Evolutionary conservation across 306 rosid species (phyloP).

Genomic region (Acacia confusa): DNA sequence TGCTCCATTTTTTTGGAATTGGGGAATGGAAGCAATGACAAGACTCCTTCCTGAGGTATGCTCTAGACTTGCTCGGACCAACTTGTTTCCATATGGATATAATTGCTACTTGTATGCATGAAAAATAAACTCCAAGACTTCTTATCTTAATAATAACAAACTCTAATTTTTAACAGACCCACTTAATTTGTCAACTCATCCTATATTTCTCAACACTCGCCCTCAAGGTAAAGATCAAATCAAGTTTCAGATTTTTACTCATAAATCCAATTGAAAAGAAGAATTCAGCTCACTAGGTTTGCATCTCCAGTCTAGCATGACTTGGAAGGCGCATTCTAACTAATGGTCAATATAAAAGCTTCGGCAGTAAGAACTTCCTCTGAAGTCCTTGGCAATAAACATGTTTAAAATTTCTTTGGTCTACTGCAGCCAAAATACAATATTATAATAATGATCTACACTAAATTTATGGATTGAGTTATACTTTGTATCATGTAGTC

Average conservation of each 20-base stretch:
- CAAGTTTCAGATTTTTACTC: background rate
- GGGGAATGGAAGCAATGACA: slow-evolving; percentile 92
- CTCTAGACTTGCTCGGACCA: slow-evolving; percentile 11
- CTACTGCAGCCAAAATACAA: too few species aligned
- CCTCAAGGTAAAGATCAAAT: background rate
- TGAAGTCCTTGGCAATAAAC: background rate
- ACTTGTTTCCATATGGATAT: slow-evolving; percentile 18
- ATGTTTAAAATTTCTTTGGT: background rate
- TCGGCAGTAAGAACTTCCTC: background rate
- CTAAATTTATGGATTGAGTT: background rate
- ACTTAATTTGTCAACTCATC: background rate
- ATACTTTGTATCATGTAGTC: background rate
- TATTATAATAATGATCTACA: background rate
- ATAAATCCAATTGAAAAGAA: background rate
- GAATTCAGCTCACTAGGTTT: background rate
- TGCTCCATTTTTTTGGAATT: slow-evolving; percentile 93
- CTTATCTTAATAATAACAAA: background rate
- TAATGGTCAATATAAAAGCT: background rate
- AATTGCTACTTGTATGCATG: slow-evolving; percentile 21
- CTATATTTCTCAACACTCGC: background rate
- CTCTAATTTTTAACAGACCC: background rate
- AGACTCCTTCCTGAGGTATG: slow-evolving; percentile 68
- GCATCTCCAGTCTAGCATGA: too few species aligned
- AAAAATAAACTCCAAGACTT: background rate
- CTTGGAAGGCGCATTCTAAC: background rate